phyloP scores from a whole-genome alignment of 208 protist genomes.

The Leishmania amazonensis region DNA sequence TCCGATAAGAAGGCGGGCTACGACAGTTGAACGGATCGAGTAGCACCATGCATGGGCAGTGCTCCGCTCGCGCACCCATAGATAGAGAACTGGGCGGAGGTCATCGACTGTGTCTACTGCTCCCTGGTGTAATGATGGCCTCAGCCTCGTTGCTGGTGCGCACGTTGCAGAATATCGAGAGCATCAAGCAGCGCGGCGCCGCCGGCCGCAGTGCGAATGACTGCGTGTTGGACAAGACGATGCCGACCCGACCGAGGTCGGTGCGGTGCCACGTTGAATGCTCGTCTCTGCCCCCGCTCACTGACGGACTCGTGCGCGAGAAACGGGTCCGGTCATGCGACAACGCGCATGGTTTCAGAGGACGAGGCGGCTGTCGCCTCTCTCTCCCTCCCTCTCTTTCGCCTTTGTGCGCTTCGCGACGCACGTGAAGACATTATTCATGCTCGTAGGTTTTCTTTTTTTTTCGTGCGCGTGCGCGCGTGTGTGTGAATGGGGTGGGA shows the following conservation, averaged over 20 bases:
- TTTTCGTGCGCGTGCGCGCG: too few relatives aligned
- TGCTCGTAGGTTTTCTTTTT: not conserved
- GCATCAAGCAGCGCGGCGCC: constrained; percentile 42
- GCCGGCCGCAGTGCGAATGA: constrained; percentile 31
- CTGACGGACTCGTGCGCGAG: constrained; percentile 49
- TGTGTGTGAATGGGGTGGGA: not conserved
- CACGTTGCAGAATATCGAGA: constrained; percentile 35
- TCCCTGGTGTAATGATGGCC: constrained; percentile 43
- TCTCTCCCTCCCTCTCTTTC: not conserved
- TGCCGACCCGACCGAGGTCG: constrained; percentile 14
- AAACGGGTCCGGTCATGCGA: constrained; percentile 21
- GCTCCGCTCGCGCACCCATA: not conserved
- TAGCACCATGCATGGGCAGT: not conserved
- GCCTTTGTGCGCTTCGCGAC: not conserved
- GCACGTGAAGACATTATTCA: not conserved
- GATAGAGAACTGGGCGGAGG: not conserved
- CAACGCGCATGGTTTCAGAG: not conserved
- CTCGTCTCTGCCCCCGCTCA: constrained; percentile 24
- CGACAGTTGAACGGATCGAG: not conserved
- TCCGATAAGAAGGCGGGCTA: not conserved
- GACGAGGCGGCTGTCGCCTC: not conserved
- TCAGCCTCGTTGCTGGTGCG: constrained; percentile 28
- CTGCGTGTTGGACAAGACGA: constrained; percentile 50
- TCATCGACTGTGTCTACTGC: constrained; percentile 12
- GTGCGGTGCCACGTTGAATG: constrained; percentile 29